These are phyloP conservation scores for Saccharomycopsis amapae DNA, from an alignment of 805 yeast genomes.

Conservation along the genomic window DNA sequence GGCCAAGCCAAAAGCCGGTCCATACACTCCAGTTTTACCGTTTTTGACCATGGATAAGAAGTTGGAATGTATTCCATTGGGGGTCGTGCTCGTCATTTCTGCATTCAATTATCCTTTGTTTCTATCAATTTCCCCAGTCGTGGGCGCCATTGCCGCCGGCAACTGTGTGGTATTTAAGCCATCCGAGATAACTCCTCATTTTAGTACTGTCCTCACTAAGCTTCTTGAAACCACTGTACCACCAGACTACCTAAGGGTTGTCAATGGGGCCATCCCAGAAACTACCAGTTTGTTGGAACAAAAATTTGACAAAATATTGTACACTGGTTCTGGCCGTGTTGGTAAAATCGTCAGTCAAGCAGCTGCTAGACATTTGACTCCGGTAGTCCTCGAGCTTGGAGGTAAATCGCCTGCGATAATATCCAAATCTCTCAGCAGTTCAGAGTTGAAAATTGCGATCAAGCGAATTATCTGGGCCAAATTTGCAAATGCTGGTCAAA, in stretches of 20 bases:
- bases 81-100: conserved; percentile 63
- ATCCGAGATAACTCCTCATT: conserved; percentile 62
- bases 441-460: conserved; percentile 33
- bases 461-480: conserved; percentile 73
- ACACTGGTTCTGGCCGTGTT: conserved; percentile 74
- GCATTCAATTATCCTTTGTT: conserved; percentile 79
- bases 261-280: conserved; percentile 43
- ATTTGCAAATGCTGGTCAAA: conserved; percentile 78
- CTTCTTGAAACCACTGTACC: conserved; percentile 47
- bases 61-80: conserved; percentile 43
- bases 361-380: conserved; percentile 83
- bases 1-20: conserved; percentile 43
- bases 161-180: conserved; percentile 74
- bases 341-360: conserved; percentile 71
- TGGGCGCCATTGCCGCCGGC: conserved; percentile 82
- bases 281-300: conserved; percentile 52
- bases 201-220: conserved; percentile 48
- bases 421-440: conserved; percentile 30
- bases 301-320: conserved; percentile 74
- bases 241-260: conserved; percentile 48
- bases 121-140: conserved; percentile 56
- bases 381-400: conserved; percentile 76
- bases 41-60: conserved; percentile 31
- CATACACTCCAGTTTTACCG: conserved; percentile 26
- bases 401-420: conserved; percentile 86